A percentile compares a stretch with the other conserved stretches of the same genome.
These are phyloP conservation scores for Chlorella sp. DNA, from an alignment of 139 green algal genomes.

Conservation along the genomic window DNA sequence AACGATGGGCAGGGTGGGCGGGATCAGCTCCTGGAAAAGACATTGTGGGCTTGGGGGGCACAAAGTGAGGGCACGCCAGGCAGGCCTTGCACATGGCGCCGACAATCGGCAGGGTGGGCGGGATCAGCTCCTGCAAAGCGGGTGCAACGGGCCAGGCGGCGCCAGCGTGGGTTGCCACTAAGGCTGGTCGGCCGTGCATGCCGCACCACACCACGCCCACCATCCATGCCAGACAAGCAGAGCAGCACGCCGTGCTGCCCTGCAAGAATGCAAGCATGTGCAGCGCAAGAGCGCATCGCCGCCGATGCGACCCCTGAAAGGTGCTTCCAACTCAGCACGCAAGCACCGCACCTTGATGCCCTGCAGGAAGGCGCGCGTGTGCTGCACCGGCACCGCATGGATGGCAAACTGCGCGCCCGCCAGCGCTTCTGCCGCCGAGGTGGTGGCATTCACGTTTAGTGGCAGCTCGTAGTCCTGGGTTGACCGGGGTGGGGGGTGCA, in stretches of 20 bases:
- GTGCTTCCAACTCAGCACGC: background rate
- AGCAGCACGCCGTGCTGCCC: too few relatives aligned
- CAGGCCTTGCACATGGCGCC: conserved; percentile 97
- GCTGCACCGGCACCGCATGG: conserved; percentile 96
- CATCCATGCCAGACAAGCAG: too few relatives aligned
- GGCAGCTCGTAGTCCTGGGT: conserved; percentile 76
- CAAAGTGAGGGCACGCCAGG: too few relatives aligned
- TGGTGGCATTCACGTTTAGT: conserved; percentile 86
- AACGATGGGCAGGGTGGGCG: conserved; percentile 86
- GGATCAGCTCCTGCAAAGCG: background rate
- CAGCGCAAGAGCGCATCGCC: background rate
- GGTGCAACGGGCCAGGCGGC: too few relatives aligned
- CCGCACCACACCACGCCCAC: too few relatives aligned
- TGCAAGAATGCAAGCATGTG: background rate
- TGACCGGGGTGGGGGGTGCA: too few relatives aligned
- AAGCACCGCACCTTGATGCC: conserved; percentile 59
- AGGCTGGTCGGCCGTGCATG: too few relatives aligned
- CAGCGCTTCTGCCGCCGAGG: conserved; percentile 74
- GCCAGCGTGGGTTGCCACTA: too few relatives aligned
- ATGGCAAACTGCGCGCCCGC: conserved; percentile 84
- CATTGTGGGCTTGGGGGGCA: too few relatives aligned
- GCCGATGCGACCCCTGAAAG: too few relatives aligned
- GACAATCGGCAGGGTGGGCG: conserved; percentile 86
- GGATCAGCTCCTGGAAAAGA: conserved; percentile 68
- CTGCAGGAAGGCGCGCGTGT: conserved; percentile 81